Conservation (phyloP, 78 protist genomes). For the Dictyostelium capitatum region DNA sequence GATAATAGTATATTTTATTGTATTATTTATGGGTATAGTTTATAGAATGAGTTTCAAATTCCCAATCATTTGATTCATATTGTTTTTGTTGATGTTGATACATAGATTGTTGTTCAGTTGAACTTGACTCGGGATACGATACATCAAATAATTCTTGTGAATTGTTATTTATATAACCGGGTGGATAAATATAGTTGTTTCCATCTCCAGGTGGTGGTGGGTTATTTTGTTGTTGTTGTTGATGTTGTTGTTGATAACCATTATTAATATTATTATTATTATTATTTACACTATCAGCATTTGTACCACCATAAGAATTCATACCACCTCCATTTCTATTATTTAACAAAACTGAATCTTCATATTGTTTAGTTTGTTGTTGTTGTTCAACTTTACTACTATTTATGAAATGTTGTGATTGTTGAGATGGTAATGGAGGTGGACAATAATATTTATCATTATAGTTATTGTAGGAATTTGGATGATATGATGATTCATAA, state of each 20-base stretch:
- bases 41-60: too few species aligned
- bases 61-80: too few species aligned
- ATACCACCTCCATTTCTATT: neutral
- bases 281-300: neutral
- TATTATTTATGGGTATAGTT: too few species aligned
- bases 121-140: neutral
- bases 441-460: slow-evolving; percentile 8
- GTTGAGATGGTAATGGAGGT: neutral
- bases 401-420: neutral
- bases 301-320: neutral
- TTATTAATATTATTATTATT: neutral
- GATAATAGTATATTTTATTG: too few species aligned
- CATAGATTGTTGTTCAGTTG: neutral
- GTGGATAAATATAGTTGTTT: slow-evolving; percentile 2
- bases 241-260: neutral
- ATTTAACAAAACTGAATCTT: slow-evolving; percentile 10
- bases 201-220: neutral
- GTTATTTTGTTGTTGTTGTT: neutral
- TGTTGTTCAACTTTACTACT: neutral
- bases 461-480: neutral
- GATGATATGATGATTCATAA: neutral
- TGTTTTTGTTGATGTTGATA: neutral
- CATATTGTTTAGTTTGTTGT: slow-evolving; percentile 5
- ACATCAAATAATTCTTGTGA: neutral
- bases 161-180: slow-evolving; percentile 1